Conservation (phyloP, 139 green algal genomes). For the Diplosphaera chodatii region DNA sequence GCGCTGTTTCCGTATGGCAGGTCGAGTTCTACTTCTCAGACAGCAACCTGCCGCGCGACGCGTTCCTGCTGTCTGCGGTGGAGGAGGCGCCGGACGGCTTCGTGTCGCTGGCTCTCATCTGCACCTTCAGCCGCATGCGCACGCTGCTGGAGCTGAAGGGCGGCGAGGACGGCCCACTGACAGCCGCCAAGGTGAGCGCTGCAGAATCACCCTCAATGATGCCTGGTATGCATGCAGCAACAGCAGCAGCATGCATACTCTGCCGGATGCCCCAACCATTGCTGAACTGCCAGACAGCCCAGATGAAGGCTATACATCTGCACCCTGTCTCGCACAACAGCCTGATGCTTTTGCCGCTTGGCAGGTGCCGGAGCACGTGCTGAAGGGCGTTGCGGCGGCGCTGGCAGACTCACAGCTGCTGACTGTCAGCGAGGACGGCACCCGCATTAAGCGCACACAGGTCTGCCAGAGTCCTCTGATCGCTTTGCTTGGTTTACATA, state of each 20-base stretch:
- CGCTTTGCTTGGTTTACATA: too few species aligned
- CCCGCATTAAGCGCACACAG: conserved; percentile 31
- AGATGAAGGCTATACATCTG: too few species aligned
- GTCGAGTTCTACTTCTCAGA: conserved; percentile 93
- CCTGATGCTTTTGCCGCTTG: too few species aligned
- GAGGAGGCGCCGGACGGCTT: conserved; percentile 51
- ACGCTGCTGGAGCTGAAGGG: conserved; percentile 37
- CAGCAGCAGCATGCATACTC: too few species aligned
- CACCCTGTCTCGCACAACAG: too few species aligned
- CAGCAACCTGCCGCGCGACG: conserved; percentile 81
- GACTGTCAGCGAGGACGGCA: conserved; percentile 36
- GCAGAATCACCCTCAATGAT: too few species aligned
- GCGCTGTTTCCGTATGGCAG: conserved; percentile 30
- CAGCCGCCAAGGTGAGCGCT: neutral
- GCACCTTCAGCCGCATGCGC: conserved; percentile 79
- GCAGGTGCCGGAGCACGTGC: conserved; percentile 1
- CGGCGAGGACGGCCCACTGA: too few species aligned
- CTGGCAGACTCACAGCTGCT: conserved; percentile 18
- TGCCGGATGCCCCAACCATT: too few species aligned
- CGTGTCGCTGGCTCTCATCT: conserved; percentile 64
- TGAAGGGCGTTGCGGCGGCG: conserved; percentile 17
- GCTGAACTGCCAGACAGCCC: too few species aligned
- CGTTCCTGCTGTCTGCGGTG: conserved; percentile 68
- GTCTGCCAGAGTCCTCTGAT: neutral
- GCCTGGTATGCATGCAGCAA: too few species aligned